phyloP scores from a whole-genome alignment of 73 alveolate genomes.

The Uronychia binucleata region DNA sequence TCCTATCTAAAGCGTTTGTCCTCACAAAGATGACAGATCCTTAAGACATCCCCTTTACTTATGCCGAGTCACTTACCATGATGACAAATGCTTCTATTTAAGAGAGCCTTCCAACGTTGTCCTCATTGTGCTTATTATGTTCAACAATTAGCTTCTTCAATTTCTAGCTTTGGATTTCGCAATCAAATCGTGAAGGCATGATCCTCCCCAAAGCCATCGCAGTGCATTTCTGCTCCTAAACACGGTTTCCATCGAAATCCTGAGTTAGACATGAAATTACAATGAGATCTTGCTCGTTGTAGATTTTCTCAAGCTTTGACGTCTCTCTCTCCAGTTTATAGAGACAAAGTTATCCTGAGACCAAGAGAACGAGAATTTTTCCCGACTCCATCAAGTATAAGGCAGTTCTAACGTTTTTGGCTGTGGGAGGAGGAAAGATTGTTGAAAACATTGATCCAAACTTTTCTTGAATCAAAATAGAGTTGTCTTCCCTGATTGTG shows the following conservation, averaged over 20 bases:
- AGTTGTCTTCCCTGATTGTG: conserved; percentile 27
- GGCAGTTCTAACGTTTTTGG: conserved; percentile 6
- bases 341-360: conserved; percentile 23
- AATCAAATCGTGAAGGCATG: background rate
- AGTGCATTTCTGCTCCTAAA: background rate
- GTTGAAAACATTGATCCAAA: conserved; percentile 18
- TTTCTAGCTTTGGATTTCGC: background rate
- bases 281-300: too few species aligned
- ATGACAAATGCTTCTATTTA: background rate
- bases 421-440: conserved; percentile 41
- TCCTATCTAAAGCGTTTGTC: background rate
- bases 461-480: conserved; percentile 2
- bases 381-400: conserved; percentile 8
- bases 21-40: background rate
- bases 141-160: background rate
- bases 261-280: background rate
- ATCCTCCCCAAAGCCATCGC: background rate
- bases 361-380: conserved; percentile 10
- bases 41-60: background rate
- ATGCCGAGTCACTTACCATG: background rate
- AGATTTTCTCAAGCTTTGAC: conserved; percentile 22
- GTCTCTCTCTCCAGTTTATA: conserved; percentile 30
- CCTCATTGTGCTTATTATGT: background rate
- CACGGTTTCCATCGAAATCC: background rate
- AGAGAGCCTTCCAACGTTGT: background rate